phyloP scores from a whole-genome alignment of 2,329 filamentous ascomycete genomes.

The Colletotrichum endophyticum region DNA sequence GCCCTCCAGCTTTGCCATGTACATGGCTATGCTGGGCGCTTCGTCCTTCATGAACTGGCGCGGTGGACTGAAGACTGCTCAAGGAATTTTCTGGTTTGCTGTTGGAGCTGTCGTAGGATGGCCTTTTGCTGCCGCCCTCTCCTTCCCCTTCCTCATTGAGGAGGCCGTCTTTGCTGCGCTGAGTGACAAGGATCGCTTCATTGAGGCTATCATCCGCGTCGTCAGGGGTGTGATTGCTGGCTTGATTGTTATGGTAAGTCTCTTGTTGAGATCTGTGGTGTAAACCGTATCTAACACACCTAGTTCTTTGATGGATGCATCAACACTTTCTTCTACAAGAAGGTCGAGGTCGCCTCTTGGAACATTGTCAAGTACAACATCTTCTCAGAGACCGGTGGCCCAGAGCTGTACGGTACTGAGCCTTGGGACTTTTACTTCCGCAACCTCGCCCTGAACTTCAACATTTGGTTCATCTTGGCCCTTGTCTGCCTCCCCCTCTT shows the following conservation, averaged over 20 bases:
- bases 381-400: constrained; percentile 81
- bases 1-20: constrained; percentile 97
- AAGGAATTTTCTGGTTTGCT: constrained; percentile 90
- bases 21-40: constrained; percentile 83
- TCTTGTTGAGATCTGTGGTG: background rate
- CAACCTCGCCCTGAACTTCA: constrained; percentile 93
- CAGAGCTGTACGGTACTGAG: constrained; percentile 93
- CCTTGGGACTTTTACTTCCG: constrained; percentile 97
- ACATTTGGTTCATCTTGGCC: constrained; percentile 88
- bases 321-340: constrained; percentile 87
- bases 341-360: constrained; percentile 77
- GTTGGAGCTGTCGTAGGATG: constrained; percentile 86
- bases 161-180: constrained; percentile 67
- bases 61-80: constrained; percentile 77
- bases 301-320: constrained; percentile 72
- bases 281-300: constrained; percentile 12
- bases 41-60: constrained; percentile 91
- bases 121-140: constrained; percentile 89
- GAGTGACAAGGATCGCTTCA: constrained; percentile 62
- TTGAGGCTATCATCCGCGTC: constrained; percentile 65
- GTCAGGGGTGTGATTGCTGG: constrained; percentile 71
- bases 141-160: constrained; percentile 80
- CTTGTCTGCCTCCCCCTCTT: constrained; percentile 77
- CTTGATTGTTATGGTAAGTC: constrained; percentile 70
- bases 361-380: constrained; percentile 98